A percentile compares a stretch with the other conserved stretches of the same genome.
phyloP scores from a whole-genome alignment of 768 basidiomycete genomes.

The Piloderma croceum region DNA sequence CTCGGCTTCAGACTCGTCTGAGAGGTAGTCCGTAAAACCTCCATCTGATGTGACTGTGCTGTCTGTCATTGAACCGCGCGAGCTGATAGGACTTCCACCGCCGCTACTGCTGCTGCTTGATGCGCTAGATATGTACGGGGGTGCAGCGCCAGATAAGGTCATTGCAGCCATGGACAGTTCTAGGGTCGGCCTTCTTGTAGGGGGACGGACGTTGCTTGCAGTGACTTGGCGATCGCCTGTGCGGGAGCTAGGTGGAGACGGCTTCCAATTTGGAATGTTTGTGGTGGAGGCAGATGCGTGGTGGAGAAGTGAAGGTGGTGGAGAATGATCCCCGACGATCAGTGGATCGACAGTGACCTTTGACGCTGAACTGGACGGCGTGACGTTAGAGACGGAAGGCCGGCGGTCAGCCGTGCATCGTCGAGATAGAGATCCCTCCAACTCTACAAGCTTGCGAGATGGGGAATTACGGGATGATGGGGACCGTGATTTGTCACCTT shows the following conservation, averaged over 20 bases:
- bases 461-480: conserved; percentile 53
- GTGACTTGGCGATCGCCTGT: conserved; percentile 1
- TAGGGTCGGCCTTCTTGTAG: conserved; percentile 27
- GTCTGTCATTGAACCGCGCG: conserved; percentile 55
- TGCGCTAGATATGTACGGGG: conserved; percentile 14
- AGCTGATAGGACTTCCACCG: conserved; percentile 49
- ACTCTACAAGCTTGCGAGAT: conserved; percentile 51
- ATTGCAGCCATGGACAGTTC: conserved; percentile 36
- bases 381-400: conserved; percentile 38
- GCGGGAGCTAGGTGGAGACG: conserved; percentile 3
- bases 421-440: conserved; percentile 42
- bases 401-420: conserved; percentile 43
- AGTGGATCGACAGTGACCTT: conserved; percentile 31
- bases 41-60: conserved; percentile 81
- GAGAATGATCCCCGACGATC: no score
- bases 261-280: background rate
- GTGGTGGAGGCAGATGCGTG: conserved; percentile 15
- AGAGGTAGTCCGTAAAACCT: conserved; percentile 84
- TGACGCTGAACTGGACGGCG: conserved; percentile 35
- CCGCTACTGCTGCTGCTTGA: conserved; percentile 50
- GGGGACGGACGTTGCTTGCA: conserved; percentile 8
- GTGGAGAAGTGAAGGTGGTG: conserved; percentile 9
- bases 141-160: conserved; percentile 19
- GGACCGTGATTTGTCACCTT: no score
- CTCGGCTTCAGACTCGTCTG: conserved; percentile 90